These are phyloP conservation scores for Syncephalis plumigaleata DNA, from an alignment of 371 early-diverging fungal genomes.

Conservation along the genomic window DNA sequence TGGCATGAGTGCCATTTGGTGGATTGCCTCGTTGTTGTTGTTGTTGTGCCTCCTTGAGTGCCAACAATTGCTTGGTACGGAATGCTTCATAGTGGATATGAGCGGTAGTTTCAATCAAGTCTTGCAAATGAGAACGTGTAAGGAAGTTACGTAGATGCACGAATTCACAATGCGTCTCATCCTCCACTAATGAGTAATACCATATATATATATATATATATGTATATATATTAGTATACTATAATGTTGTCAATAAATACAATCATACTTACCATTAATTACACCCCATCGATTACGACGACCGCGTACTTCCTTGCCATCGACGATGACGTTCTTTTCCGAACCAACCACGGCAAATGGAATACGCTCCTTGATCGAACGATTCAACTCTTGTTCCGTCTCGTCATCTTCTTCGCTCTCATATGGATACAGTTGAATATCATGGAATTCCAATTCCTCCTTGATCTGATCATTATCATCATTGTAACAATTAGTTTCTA, in stretches of 20 bases:
- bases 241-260: too few relatives aligned
- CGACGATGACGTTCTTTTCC: slow-evolving; percentile 60
- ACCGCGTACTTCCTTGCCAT: slow-evolving; percentile 58
- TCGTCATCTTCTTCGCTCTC: slow-evolving; percentile 65
- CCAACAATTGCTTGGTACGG: slow-evolving; percentile 71
- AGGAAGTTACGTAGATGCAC: slow-evolving; percentile 71
- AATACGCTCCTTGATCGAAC: slow-evolving; percentile 53
- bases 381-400: slow-evolving; percentile 52
- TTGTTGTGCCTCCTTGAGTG: slow-evolving; percentile 51
- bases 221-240: too few relatives aligned
- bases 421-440: slow-evolving; percentile 79
- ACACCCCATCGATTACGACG: slow-evolving; percentile 50
- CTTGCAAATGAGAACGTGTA: slow-evolving; percentile 69
- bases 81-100: slow-evolving; percentile 82
- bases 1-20: too few relatives aligned
- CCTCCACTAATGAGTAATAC: slow-evolving; percentile 29
- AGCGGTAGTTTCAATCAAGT: slow-evolving; percentile 72
- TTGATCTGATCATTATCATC: too few relatives aligned
- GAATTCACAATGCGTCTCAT: slow-evolving; percentile 58
- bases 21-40: slow-evolving; percentile 7
- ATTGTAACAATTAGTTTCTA: neutral
- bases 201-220: neutral
- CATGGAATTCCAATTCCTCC: slow-evolving; percentile 85
- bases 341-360: slow-evolving; percentile 81
- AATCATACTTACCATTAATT: slow-evolving; percentile 36